Evolutionary conservation across 306 rosid genomes (phyloP), one percentile per base, ranked within the genome.

Genomic region (Prunus campanulata): DNA sequence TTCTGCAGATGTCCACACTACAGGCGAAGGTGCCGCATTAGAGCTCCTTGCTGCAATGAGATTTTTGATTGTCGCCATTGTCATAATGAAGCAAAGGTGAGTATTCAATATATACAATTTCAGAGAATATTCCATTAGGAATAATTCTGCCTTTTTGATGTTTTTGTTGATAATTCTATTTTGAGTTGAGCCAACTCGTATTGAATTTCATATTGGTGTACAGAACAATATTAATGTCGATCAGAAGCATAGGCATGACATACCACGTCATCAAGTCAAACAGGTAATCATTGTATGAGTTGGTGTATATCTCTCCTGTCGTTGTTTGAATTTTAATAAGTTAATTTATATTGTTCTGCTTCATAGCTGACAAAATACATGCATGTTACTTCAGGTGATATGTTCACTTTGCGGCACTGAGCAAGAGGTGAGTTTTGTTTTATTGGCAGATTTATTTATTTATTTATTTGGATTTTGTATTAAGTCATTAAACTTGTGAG

Each of bases 41-140:
- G 88, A 77, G 97, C 98, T 50, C 98, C 98, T 52, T 93, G 98
- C 77, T 94, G 98, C 86, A 79, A 90, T 86, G 98, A 90, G 77
- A 71, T 90, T 67, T 87, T 90, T 77, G 84, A 85, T 79, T 94
- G 97, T 69, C 96, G 87, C 30, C 97, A 88, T 78, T 94, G 97
- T 82, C 96, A 90, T 68, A 93, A 90, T 65, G 92, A 87, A 71
- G 86, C 83, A 69, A 90, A 90, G 81, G 97, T 87, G 70, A 77
- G 90, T 66, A 24, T 68, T n/a, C 8, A 16, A 20, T 22, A 8
- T 39, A 4, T 15, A 8, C 7, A 3, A 3, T 6, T 9, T 49
- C 16, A 19, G 24, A 8, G 4, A 3, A 7, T 24, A 56, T 9
- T 11, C 47, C 14, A 2, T 11, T n/a, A 56, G 6, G 19, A 51